Evolutionary conservation across 2,329 filamentous ascomycete species (phyloP), one percentile per base, ranked within the genome.

Genomic region (Venturia effusa): DNA sequence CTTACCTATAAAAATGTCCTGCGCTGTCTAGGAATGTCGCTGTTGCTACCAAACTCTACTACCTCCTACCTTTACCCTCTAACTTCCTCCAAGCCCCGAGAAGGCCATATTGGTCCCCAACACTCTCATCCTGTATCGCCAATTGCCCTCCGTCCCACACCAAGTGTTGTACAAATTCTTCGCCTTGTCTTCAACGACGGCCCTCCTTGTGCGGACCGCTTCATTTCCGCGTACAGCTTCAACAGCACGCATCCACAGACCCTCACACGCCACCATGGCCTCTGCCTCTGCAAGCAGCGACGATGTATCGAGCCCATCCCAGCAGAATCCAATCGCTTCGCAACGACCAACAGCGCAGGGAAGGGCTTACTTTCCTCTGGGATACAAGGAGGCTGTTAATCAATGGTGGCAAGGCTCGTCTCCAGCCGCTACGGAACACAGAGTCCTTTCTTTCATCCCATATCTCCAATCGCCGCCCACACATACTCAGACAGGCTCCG

Each of bases 381-480:
- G 92, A 61, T 96, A 96, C 78, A 94, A 92, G 71, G 92, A 96
- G 65, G 93, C 90, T 19, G 90, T 91, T 67, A 88, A 84, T 69
- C 93, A 97, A 81, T 97, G 94, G 91, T 99, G 94, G 94, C 84
- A 87, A 13, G 88, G 86, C 67, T 79, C 94, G n/a, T 87, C 92
- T 1, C 89, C 94, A 2, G 86, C 88, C 22, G 82, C 86, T 32
- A 92, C 93, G 15, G 94, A 99, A 77, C 90, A 93, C 72, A 88
- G 86, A 70, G 92, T 99, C 37, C 84, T 99, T 68, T 88, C 86
- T 65, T 89, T 88, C 73, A 85, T 99, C 43, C 94, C 94, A 5
- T 88, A 92, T 73, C 84, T 97, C 4, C 85, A 86, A 68, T 80
- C 80, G 78, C 91, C 84, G 74, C 90, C 83, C 6, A 87, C 80